Evolutionary conservation across 2,329 filamentous ascomycete species (phyloP), one percentile per base, ranked within the genome.

Genomic region (Hysterium pulicare): DNA sequence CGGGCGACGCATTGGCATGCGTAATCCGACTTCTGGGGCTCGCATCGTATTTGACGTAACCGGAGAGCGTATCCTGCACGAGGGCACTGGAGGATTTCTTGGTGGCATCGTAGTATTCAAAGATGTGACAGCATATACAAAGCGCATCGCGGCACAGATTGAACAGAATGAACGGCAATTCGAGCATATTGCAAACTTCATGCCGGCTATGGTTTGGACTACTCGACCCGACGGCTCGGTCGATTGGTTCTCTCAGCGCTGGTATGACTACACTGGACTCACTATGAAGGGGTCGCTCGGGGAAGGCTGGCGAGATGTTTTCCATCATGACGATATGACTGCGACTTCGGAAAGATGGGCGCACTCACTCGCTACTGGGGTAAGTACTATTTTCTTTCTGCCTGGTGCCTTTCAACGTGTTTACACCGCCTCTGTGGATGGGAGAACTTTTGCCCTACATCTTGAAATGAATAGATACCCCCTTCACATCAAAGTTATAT

Each of bases 231-330:
- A 84, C 13, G 86, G 87, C 0, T 53, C 70, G 20, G 75, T 81
- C 51, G 86, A 90, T 54, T 90, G 87, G 66, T 90, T 84, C 63
- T 87, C 85, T 45, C 78, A 80, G 35, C 72, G 83, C n/a, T 91
- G 86, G 84, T 87, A 87, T 55, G 77, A 80, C n/a, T 90, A 87
- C 54, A 90, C 87, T 0, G 84, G 87, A 0, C 65, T 89, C 19
- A 75, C 74, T 0, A 71, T 74, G 8, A 78, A 84, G 33, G 71
- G 82, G 8, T 86, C 81, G 20, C 51, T 84, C 2, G 85, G 84
- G 0, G 57, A 71, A 22, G 77, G 76, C 2, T 88, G 84, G 83
- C 69, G 72, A 53, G 67, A 73, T 3, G 75, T 81, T 0, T 85
- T 89, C 49, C 86, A 90, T 53, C 78, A 79, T 0, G 86, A 90